Evolutionary conservation across 768 basidiomycete species (phyloP), one percentile per base, ranked within the genome.

Genomic region (Cubamyces lactineus): DNA sequence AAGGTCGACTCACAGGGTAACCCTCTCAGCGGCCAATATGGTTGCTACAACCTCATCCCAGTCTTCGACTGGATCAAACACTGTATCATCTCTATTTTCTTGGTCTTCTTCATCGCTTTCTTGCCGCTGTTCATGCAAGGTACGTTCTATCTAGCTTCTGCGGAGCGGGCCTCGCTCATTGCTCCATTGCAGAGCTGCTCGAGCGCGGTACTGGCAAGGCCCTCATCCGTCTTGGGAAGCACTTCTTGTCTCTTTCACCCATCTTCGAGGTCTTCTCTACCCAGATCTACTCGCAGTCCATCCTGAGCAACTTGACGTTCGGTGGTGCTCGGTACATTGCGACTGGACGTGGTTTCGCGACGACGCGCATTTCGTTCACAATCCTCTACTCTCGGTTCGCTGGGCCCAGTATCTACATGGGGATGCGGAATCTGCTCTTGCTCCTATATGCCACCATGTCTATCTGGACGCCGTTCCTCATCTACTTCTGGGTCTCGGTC

Each of bases 401-500:
- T 46, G 97, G 97, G 17, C 96, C 97, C n/a, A 96, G 94, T 70
- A 98, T 99, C 74, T 99, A 99, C 80, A 87, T 98, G 83, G 96
- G 96, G 65, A 93, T 98, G 88, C 84, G 97, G 66, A 96, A 96
- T 66, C 80, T 98, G 21, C 79, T 98, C 26, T 73, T 98, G 59
- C 81, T 99, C 68, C 87, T 97, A 57, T 99, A 96, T 72, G 87
- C 89, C 68, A 93, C 95, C 47, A 81, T 98, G 79, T 79, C 93
- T 23, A 84, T 99, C 68, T 98, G 93, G 91, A 91, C 93, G 59
- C 92, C 93, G 5, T 90, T 94, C 76, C 80, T 98, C 68, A 93
- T 96, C 77, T 99, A 98, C 83, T 99, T 98, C 86, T 98, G 96
- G 96, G 84, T 94, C 74, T 96, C 97, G 16, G 94, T 98, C 59